Conservation (phyloP, 2,329 filamentous ascomycete genomes). For the Colletotrichum sublineola region DNA sequence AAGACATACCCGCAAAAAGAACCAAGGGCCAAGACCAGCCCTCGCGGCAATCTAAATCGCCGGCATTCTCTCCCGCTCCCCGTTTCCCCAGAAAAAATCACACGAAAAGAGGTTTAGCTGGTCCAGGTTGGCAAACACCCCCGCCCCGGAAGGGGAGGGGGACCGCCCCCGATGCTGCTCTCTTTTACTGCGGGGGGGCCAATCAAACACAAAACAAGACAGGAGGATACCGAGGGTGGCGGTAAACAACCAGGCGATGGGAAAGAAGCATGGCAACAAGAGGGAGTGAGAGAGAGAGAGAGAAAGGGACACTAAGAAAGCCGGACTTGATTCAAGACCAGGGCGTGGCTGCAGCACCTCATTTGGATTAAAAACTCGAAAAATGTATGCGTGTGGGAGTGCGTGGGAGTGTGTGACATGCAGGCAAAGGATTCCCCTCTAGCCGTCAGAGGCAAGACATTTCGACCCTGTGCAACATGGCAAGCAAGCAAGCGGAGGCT, state of each 20-base stretch:
- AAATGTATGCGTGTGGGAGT: background rate
- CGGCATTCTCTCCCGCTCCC: conserved; percentile 1
- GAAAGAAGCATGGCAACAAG: conserved; percentile 15
- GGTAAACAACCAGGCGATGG: conserved; percentile 6
- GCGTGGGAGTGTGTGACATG: background rate
- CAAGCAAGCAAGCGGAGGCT: background rate
- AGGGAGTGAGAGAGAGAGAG: too few species aligned
- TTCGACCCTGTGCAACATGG: background rate
- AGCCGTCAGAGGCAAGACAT: conserved; percentile 17
- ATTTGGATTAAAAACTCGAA: conserved; percentile 9
- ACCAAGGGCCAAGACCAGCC: conserved; percentile 11
- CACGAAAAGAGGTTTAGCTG: conserved; percentile 11
- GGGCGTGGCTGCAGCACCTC: conserved; percentile 19
- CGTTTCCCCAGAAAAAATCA: conserved; percentile 32
- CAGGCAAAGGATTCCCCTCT: conserved; percentile 1
- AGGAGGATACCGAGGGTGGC: conserved; percentile 40
- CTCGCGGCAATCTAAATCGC: conserved; percentile 30
- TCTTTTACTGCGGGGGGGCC: conserved; percentile 33
- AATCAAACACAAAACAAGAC: conserved; percentile 35
- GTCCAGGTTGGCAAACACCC: conserved; percentile 20
- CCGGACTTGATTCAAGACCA: background rate
- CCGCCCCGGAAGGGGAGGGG: conserved; percentile 9
- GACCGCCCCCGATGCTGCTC: conserved; percentile 27
- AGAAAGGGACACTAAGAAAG: conserved; percentile 12
- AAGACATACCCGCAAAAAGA: conserved; percentile 14